A percentile compares a stretch with the other conserved stretches of the same genome.
Conservation (phyloP, 768 basidiomycete species). For the Boletus speciosus region DNA sequence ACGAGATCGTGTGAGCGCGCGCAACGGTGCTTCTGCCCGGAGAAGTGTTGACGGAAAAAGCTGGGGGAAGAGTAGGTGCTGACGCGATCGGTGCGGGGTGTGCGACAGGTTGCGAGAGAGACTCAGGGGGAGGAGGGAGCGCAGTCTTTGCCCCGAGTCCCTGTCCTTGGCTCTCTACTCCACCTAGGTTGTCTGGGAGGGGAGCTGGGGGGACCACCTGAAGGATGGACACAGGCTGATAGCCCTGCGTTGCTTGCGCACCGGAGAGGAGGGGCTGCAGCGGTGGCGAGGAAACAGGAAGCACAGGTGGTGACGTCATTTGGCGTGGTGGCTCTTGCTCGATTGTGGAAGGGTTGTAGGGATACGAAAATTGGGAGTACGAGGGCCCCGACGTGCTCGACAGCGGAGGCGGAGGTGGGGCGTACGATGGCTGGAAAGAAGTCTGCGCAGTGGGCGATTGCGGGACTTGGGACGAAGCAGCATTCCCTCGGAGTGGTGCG, state of each 20-base stretch:
- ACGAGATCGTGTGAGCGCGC: conserved; percentile 30
- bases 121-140: conserved; percentile 6
- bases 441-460: conserved; percentile 28
- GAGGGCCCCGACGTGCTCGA: conserved; percentile 11
- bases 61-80: conserved; percentile 16
- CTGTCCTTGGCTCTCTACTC: conserved; percentile 15
- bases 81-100: conserved; percentile 15
- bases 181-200: not conserved
- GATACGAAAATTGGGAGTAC: conserved; percentile 13
- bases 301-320: conserved; percentile 9
- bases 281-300: conserved; percentile 2
- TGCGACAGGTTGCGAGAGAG: conserved; percentile 16
- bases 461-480: conserved; percentile 20
- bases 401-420: conserved; percentile 20
- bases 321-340: conserved; percentile 15
- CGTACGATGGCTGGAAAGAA: conserved; percentile 29
- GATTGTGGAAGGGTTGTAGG: conserved; percentile 6
- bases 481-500: conserved; percentile 20
- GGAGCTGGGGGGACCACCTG: conserved; percentile 10
- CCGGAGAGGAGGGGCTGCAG: conserved; percentile 13
- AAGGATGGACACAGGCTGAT: conserved; percentile 22
- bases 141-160: conserved; percentile 1
- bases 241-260: conserved; percentile 11
- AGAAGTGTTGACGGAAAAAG: conserved; percentile 12
- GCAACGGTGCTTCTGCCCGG: conserved; percentile 17